Base-by-base conservation (phyloP, 2,329 filamentous ascomycete genomes). In the Talaromyces albobiverticillius region DNA sequence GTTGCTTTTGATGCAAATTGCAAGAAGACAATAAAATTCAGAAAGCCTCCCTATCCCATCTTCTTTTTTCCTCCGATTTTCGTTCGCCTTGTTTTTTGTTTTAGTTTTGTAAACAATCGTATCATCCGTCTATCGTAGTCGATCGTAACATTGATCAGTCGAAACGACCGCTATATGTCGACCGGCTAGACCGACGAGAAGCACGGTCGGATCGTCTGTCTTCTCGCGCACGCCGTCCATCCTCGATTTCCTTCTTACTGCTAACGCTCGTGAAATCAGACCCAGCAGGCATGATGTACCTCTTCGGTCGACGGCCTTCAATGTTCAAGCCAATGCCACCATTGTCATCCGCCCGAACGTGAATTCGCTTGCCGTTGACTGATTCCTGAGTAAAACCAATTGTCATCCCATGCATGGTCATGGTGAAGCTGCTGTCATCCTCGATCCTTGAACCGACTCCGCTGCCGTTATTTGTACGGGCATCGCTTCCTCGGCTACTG, bases 401-500 rank as follows among this genome's bases (percentile, higher is more conserved):
- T 26, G 67, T 71, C 36, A 74, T 64, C 22, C 72, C 72, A 43
- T 72, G 69, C 60, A 74, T 66, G 14, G 62, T 67, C 60, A 74
- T 70, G 46, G 67, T 67, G 58, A 75, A 68, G 48, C 67, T 70
- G 51, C 70, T 68, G 43, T 69, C 64, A 11, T 72, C 71, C 20
- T 70, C 69, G 11, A 60, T 57, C 47, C 68, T 70, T 42, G 67
- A 65, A 13, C 66, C 63, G 20, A 62, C 63, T 20, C 63, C 65
- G 53, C 71, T 68, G 23, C 64, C 68, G 29, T 60, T 64, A 32
- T 65, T 64, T n/a, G 67, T 71, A 6, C 66, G 64, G 26, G 63
- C 59, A 51, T 71, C 68, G 51, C 68, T 74, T 25, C 65, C 71
- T 23, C 70, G 71, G 59, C 72, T 75, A 61, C 72, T 72, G 57